Base-by-base conservation (phyloP, 176 grass and related monocot species). In the Canna indica region DNA sequence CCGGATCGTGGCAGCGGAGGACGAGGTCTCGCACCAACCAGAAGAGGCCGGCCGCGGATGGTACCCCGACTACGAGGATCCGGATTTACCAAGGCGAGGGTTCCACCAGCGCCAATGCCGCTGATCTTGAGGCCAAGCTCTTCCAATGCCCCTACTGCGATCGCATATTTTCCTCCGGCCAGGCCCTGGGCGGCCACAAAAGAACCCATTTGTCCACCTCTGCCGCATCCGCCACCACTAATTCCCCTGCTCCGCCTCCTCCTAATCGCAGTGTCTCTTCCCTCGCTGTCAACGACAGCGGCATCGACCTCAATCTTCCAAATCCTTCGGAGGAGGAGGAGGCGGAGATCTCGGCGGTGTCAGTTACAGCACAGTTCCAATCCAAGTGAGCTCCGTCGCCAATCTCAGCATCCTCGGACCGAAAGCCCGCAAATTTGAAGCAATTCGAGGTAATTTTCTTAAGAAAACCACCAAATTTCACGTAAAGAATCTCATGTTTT, bases 1-100 rank as follows among this genome's bases (percentile, higher is more conserved):
- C n/a, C n/a, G n/a, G n/a, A n/a, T n/a, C n/a, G n/a, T n/a, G n/a
- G n/a, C n/a, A n/a, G n/a, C n/a, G n/a, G n/a, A n/a, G n/a, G n/a
- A n/a, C n/a, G n/a, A n/a, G n/a, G n/a, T n/a, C n/a, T n/a, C 87
- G 91, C 66, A 85, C 91, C 7, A 90, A 85, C 80, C 59, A 83
- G 59, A 95, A 85, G 83, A 95, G 56, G 56, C 22, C 10, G 24
- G 22, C 22, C 6, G 25, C 11, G 22, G 56, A 59, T 26, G 3
- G 56, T n/a, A n/a, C 13, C n/a, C 56, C 56, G 56, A 59, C 20
- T 9, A n/a, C 56, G 7, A 7, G 2, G n/a, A 27, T 8, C 4
- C 56, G 26, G 56, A 59, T 59, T n/a, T n/a, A n/a, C 56, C 56
- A 59, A 3, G 4, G 56, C 56, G 56, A 59, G 7, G 56, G 27